Base-by-base conservation (phyloP, 306 rosid genomes). In the Delonix regia region DNA sequence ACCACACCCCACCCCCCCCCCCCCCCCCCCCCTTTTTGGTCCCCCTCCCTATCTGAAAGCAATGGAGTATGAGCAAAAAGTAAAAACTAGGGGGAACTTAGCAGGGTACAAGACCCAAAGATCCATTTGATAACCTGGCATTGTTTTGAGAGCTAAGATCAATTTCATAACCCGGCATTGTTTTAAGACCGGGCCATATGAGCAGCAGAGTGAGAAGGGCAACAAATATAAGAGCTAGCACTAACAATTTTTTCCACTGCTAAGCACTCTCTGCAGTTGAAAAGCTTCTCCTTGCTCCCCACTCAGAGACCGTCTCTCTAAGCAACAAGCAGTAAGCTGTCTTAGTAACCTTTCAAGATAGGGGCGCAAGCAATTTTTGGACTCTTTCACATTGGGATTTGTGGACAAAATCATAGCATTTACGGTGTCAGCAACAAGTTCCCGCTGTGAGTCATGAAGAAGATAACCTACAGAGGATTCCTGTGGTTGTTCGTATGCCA, bases 261-360 rank as follows among this genome's bases (percentile, higher is more conserved):
- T 79, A 42, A 96, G 97, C 61, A 90, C 83, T 78, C 90, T 89
- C 77, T 86, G 94, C 81, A 96, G 84, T 47, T 90, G 88, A 86
- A 96, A 96, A 33, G 92, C 93, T 86, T 96, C 98, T 21, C 99
- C 99, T 78, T 96, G 94, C 33, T 88, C 96, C 57, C 97, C 97
- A 78, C 82, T 88, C 83, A 91, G 84, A 12, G 89, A 85, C 79
- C 97, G 84, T 79, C 90, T 86, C 85, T 88, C 96, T 79, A 88
- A 83, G 87, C 94, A 85, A 87, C 97, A 91, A 22, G 99, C 97
- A 48, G 94, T 93, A 28, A 96, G 92, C 88, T 96, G 99, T 82
- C 90, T 84, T 33, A 96, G 90, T 74, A 96, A 74, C 87, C 84
- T 86, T 86, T 96, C 99, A 3, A 96, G 98, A 77, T 85, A 70